Base-by-base conservation (phyloP, 2,329 filamentous ascomycete species). In the Fusarium domesticum region DNA sequence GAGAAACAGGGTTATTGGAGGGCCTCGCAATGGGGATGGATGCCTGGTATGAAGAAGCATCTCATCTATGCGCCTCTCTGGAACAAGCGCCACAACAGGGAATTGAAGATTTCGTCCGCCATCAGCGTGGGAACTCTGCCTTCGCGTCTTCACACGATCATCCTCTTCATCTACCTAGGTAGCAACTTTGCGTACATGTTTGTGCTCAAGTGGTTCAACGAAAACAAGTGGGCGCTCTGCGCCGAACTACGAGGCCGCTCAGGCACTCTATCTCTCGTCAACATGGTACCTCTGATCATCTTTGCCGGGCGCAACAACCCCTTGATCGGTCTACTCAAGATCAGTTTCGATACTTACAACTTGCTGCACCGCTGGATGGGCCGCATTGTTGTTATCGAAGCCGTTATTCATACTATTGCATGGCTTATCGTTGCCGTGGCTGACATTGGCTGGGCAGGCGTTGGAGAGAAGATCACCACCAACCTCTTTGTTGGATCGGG, bases 341-440 rank as follows among this genome's bases (percentile, higher is more conserved):
- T 97, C 64, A 92, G 88, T 66, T 98, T 96, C 70, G 93, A 97
- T 67, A 95, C 91, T 1, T 97, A 95, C 76, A 97, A 97, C 65
- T 82, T 73, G 7, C 59, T 73, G n/a, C 70, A 73, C 49, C 68
- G 88, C 53, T 93, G 88, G 87, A 78, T 89, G 52, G 89, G 87
- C 31, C 80, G 88, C 25, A 81, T 92, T 35, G 79, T 87, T 38
- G 80, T 89, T 20, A 52, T 84, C 3, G 83, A 92, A 64, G 70
- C 77, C 20, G 59, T 89, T 40, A 72, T 84, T 4, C 89, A 95
- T 67, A 85, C 83, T 6, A 61, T 81, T 23, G 80, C 81, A 32
- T 96, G 90, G 87, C 71, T 81, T 17, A 78, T 87, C 56, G 88
- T 90, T 45, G 84, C 83, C 51, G 73, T 83, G 14, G 75, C 79